Evolutionary conservation across 345 rosid species (phyloP), one percentile per base, ranked within the genome.

Genomic region (Salix exigua): DNA sequence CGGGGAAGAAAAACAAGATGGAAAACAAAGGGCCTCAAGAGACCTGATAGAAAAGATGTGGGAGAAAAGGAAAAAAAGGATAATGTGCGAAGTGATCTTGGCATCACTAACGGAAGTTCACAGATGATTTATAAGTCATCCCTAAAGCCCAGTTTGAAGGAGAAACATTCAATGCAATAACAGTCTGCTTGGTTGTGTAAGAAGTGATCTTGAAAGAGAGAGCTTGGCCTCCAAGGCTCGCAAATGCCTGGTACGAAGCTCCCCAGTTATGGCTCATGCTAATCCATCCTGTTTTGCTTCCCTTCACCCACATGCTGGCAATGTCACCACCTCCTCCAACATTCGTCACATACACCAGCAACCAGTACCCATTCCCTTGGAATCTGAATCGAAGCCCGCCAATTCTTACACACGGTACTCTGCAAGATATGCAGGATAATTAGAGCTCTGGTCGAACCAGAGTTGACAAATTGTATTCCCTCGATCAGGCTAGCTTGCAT

Each of bases 191-290:
- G 62, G 91, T 82, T 2, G 94, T 79, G 76, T 88, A 88, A 4
- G 94, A 92, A 23, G 89, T 86, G 76, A 94, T 3, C 78, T 83
- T 83, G 83, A 94, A 92, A 48, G 98, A 94, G 35, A 92, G 82
- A 66, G 97, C 8, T 73, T 94, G 98, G 28, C 97, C 94, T 2
- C 83, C 73, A 1, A 94, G 88, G 42, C 87, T 77, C 33, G 98
- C 87, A 66, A 94, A 92, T 23, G 97, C 98, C 75, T 94, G 98
- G 70, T 91, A 94, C 0, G 98, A 88, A 71, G 97, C 98, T 58
- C 98, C 96, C 96, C 97, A 92, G 50, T 94, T 92, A 73, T 94
- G 97, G 87, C 91, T 90, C 98, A 92, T 94, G 75, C 82, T 65
- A 4, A 94, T 90, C 97, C 97, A 94, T 14, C 82, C 82, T 0